Percentiles rank a stretch among this genome's conserved stretches.
phyloP scores from a whole-genome alignment of 345 rosid species.

The Gossypium thurberi region DNA sequence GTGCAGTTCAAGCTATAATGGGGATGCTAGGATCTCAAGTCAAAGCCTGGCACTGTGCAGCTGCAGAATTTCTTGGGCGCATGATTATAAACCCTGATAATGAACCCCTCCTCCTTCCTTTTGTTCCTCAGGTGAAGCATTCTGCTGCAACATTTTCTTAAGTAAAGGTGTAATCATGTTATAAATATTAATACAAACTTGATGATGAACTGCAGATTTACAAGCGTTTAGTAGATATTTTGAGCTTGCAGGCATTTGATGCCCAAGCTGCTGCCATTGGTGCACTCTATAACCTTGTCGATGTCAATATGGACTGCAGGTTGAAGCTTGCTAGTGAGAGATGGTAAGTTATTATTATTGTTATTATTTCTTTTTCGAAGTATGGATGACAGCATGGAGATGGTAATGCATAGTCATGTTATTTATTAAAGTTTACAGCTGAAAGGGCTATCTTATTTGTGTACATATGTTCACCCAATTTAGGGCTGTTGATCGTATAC shows the following conservation, averaged over 20 bases:
- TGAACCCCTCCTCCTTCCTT: constrained; percentile 88
- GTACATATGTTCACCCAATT: constrained; percentile 8
- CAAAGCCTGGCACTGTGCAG: constrained; percentile 95
- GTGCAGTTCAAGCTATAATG: constrained; percentile 84
- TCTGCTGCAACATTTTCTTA: constrained; percentile 1
- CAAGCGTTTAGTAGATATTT: constrained; percentile 76
- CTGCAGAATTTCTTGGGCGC: constrained; percentile 89
- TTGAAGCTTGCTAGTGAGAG: constrained; percentile 94
- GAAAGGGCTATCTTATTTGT: not conserved
- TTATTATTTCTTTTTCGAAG: not conserved
- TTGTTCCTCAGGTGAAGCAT: constrained; percentile 61
- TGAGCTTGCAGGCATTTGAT: constrained; percentile 70
- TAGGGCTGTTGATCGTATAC: constrained; percentile 92
- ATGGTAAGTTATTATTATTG: constrained; percentile 44
- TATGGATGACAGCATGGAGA: not conserved
- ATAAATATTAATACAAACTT: constrained; percentile 5
- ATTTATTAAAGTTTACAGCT: not conserved
- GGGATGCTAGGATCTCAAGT: constrained; percentile 71
- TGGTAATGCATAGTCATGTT: not conserved
- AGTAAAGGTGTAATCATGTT: not conserved
- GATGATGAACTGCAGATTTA: constrained; percentile 56
- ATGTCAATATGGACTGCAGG: constrained; percentile 93
- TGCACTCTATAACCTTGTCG: constrained; percentile 90
- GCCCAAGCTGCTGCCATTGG: constrained; percentile 98
- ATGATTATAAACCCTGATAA: constrained; percentile 95